phyloP scores from a whole-genome alignment of 2,329 filamentous ascomycete species.

The Arthrobotrys pseudoclavata region DNA sequence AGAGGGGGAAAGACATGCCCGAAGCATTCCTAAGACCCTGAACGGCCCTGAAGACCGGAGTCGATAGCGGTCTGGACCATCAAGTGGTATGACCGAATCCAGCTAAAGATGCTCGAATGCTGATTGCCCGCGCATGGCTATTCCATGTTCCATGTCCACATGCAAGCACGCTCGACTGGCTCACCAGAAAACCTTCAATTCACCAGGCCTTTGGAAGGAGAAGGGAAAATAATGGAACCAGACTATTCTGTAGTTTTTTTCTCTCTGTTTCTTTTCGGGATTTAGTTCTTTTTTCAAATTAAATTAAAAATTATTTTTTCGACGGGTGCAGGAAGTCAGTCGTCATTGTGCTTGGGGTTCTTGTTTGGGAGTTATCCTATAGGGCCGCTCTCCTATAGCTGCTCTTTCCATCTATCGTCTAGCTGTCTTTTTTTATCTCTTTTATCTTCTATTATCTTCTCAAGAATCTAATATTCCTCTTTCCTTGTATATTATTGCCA shows the following conservation, averaged over 20 bases:
- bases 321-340: conserved; percentile 29
- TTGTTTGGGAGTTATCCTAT: conserved; percentile 11
- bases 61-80: conserved; percentile 30
- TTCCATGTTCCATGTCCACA: conserved; percentile 39
- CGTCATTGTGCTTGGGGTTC: conserved; percentile 34
- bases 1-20: conserved; percentile 43
- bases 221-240: conserved; percentile 18
- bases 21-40: conserved; percentile 57
- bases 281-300: conserved; percentile 2
- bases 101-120: conserved; percentile 36
- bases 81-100: conserved; percentile 38
- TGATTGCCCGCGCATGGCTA: conserved; percentile 37
- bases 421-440: conserved; percentile 40
- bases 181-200: conserved; percentile 19
- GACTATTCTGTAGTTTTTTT: background rate
- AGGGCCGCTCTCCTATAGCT: conserved; percentile 32
- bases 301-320: conserved; percentile 14
- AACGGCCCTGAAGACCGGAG: conserved; percentile 30
- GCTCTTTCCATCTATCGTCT: conserved; percentile 22
- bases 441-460: background rate
- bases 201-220: conserved; percentile 7
- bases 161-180: conserved; percentile 39
- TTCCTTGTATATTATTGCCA: conserved; percentile 1
- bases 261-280: too few relatives aligned
- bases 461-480: background rate